These are phyloP conservation scores for Kitagawia praeruptora DNA, from an alignment of 129 eudicot species.

Conservation along the genomic window DNA sequence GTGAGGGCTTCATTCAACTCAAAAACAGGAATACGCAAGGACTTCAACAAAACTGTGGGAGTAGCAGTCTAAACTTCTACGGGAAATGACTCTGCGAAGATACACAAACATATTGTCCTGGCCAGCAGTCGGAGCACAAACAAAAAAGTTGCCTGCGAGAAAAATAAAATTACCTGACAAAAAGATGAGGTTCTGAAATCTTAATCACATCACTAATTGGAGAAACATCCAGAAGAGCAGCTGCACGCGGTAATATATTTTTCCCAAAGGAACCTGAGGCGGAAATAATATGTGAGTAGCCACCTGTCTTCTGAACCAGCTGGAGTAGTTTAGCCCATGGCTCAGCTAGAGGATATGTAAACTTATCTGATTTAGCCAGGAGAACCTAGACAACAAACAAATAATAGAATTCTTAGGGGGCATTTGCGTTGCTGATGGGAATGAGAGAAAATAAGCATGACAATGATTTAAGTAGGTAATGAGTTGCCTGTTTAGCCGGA, in stretches of 20 bases:
- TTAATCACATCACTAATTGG: conserved; percentile 73
- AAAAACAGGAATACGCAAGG: too few species aligned
- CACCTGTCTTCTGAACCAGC: conserved; percentile 56
- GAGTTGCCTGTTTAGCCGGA: not conserved
- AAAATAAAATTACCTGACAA: conserved; percentile 48
- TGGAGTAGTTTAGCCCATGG: conserved; percentile 82
- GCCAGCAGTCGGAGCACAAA: not conserved
- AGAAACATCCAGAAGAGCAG: conserved; percentile 93
- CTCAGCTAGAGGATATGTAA: conserved; percentile 72
- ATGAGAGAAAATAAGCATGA: not conserved
- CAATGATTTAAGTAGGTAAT: not conserved
- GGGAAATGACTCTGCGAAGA: not conserved
- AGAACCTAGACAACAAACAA: conserved; percentile 49
- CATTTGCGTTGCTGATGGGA: not conserved
- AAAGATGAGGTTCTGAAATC: conserved; percentile 53
- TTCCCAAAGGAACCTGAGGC: conserved; percentile 90
- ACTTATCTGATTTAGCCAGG: conserved; percentile 69
- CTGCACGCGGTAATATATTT: conserved; percentile 91
- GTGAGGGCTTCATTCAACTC: not conserved
- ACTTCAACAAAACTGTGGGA: not conserved
- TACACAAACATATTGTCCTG: not conserved
- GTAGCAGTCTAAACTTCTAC: not conserved
- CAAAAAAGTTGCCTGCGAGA: not conserved
- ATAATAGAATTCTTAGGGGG: not conserved
- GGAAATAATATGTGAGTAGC: conserved; percentile 68